Base-by-base conservation (phyloP, 73 alveolate species). In the Effrenium voratum region DNA sequence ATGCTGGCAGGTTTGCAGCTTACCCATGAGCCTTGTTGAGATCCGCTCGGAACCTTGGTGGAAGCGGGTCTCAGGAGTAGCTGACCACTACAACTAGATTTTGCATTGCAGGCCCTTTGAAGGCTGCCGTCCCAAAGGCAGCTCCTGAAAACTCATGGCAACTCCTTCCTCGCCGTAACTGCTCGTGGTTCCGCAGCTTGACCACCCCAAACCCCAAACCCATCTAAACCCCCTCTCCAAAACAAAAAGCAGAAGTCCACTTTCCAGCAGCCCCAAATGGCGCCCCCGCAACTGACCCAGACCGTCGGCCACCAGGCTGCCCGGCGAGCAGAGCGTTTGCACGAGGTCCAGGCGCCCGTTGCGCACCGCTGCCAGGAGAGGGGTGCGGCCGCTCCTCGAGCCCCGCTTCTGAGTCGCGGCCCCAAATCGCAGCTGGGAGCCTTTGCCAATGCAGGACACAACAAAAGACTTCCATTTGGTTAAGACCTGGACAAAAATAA, bases 291-390 rank as follows among this genome's bases (percentile, higher is more conserved):
- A 28, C 34, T 68, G 32, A 28, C 73, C 36, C 50, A 15, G 19
- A n/a, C 36, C 34, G 6, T 32, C 0, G 36, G 49, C 47, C 34
- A 13, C 16, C n/a, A 34, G 22, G 44, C 43, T 45, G 43, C 24
- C 82, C 88, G 50, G 76, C 97, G 60, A 86, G 87, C 97, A 90
- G n/a, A 90, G 97, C 40, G 97, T 90, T 32, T 76, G 86, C 32
- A 90, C 97, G 55, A 90, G 50, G 34, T 52, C 87, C 75, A 90
- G 57, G 52, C 97, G 97, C 36, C 97, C 97, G 36, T 76, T 49
- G 41, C 97, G 97, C 46, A 90, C 97, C 46, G 97, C 97, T 12
- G 97, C 97, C 44, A 90, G 87, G 34, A 90, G 88, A 13, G 97
- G 97, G 12, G 97, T 90, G 13, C 97, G 97, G 12, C 97, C 97